phyloP scores from a whole-genome alignment of 768 basidiomycete species.

The Phanerochaete sordida region DNA sequence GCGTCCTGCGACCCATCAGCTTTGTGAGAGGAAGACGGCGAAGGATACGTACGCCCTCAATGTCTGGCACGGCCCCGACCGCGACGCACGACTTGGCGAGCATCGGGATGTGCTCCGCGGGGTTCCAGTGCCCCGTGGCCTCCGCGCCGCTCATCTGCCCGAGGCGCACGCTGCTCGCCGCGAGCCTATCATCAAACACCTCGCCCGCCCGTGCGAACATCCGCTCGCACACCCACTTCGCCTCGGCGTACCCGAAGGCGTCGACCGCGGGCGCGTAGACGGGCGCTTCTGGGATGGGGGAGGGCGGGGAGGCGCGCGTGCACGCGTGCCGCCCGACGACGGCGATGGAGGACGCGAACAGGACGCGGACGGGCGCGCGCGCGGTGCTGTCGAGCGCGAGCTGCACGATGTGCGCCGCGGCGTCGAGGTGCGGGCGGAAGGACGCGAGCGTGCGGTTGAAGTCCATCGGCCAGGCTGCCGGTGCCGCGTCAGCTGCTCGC shows the following conservation, averaged over 20 bases:
- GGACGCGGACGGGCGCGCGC: constrained; percentile 13
- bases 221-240: constrained; percentile 30
- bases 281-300: constrained; percentile 9
- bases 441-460: constrained; percentile 23
- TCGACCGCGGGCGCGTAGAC: constrained; percentile 12
- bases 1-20: not conserved
- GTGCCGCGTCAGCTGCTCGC: not conserved
- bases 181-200: constrained; percentile 7
- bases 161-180: constrained; percentile 25
- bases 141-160: constrained; percentile 32
- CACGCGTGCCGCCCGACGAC: constrained; percentile 11
- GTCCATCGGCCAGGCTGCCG: constrained; percentile 23
- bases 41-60: constrained; percentile 11
- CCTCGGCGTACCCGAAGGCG: constrained; percentile 27
- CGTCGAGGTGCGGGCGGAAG: constrained; percentile 21
- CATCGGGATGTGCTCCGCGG: constrained; percentile 34
- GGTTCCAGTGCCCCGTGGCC: constrained; percentile 26
- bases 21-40: not conserved
- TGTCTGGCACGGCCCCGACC: constrained; percentile 7
- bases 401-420: constrained; percentile 20
- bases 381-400: constrained; percentile 18
- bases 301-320: not conserved
- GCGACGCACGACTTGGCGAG: constrained; percentile 23
- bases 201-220: constrained; percentile 16
- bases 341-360: constrained; percentile 25